Conservation (phyloP, 352 stramenopile genomes). For the Plasmopara viticola region DNA sequence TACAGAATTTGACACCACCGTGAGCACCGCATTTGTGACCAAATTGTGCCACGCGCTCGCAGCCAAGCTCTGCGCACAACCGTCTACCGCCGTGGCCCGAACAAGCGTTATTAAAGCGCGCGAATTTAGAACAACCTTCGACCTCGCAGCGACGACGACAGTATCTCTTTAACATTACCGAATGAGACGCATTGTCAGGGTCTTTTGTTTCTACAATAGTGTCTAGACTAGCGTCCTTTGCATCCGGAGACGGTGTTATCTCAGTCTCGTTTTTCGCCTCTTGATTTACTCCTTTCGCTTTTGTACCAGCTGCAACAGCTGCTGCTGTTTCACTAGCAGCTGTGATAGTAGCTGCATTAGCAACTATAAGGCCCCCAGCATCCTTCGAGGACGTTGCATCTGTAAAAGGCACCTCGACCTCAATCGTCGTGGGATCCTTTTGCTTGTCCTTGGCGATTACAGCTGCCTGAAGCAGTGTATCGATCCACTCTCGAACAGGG, state of each 20-base stretch:
- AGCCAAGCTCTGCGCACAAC: conserved; percentile 62
- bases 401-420: conserved; percentile 4
- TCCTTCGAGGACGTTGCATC: conserved; percentile 4
- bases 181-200: not conserved
- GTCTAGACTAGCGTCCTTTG: conserved; percentile 5
- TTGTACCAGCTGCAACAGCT: conserved; percentile 2
- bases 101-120: conserved; percentile 72
- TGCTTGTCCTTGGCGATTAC: conserved; percentile 66
- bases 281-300: conserved; percentile 2
- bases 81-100: conserved; percentile 65
- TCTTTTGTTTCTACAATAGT: conserved; percentile 3
- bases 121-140: conserved; percentile 63
- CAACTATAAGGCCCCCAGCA: not conserved
- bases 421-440: conserved; percentile 11
- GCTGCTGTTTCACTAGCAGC: conserved; percentile 1
- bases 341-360: not conserved
- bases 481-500: conserved; percentile 68
- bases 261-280: conserved; percentile 3
- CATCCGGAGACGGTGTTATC: not conserved
- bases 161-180: conserved; percentile 41
- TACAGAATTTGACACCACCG: conserved; percentile 72
- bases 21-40: conserved; percentile 78
- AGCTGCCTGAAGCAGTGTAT: conserved; percentile 68
- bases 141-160: conserved; percentile 60
- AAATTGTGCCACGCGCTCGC: conserved; percentile 66